A percentile compares a stretch with the other conserved stretches of the same genome.
Conservation (phyloP, 305 asterid genomes). For the Solanum chacoense region DNA sequence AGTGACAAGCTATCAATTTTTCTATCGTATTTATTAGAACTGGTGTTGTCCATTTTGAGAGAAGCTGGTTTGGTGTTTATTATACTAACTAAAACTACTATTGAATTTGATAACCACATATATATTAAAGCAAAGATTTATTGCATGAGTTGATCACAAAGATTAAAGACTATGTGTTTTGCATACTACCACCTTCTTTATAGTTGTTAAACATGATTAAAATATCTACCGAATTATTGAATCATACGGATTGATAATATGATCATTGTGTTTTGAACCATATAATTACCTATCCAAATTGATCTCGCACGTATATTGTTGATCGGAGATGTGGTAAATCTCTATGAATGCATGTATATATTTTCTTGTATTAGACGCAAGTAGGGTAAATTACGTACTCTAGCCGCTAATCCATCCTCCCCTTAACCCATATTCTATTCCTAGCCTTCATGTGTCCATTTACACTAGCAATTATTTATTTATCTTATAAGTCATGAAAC, state of each 20-base stretch:
- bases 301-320: not conserved
- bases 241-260: not conserved
- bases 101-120: not conserved
- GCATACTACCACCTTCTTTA: not conserved
- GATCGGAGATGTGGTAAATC: not conserved
- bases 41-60: not conserved
- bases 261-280: not conserved
- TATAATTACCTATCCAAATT: not conserved
- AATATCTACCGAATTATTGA: not conserved
- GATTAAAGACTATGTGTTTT: not conserved
- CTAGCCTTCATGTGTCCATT: not conserved
- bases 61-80: not conserved
- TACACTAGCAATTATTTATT: not conserved
- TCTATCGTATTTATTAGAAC: not conserved
- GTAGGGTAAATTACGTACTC: not conserved
- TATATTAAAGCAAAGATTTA: not conserved
- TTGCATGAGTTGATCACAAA: not conserved
- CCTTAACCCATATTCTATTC: not conserved
- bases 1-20: not conserved
- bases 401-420: not conserved
- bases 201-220: not conserved
- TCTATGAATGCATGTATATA: not conserved
- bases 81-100: not conserved
- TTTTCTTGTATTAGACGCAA: not conserved
- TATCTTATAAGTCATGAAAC: not conserved